Conservation (phyloP, 768 basidiomycete genomes). For the Suillus paluster region DNA sequence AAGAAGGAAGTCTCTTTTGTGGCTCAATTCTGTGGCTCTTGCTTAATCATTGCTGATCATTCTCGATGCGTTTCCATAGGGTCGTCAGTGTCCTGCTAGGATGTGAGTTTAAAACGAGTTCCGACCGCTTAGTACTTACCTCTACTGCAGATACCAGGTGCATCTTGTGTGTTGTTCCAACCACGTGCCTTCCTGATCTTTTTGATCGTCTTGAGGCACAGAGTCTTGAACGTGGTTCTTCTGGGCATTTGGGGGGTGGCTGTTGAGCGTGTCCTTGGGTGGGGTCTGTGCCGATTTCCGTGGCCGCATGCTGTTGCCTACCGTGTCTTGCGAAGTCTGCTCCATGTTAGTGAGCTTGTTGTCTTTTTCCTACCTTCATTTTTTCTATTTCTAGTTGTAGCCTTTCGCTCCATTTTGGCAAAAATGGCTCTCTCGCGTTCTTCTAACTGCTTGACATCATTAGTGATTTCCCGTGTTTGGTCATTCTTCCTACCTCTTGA, state of each 20-base stretch:
- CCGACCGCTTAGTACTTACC: background rate
- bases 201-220: background rate
- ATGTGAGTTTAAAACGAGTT: background rate
- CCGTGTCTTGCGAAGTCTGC: background rate
- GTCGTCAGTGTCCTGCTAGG: background rate
- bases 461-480: no score
- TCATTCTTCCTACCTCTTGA: no score
- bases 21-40: slow-evolving; percentile 4
- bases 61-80: background rate
- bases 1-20: slow-evolving; percentile 13
- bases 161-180: background rate
- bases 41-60: background rate
- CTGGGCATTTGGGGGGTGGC: background rate
- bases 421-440: no score
- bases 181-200: background rate
- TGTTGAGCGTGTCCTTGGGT: no score
- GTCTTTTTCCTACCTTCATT: slow-evolving; percentile 14
- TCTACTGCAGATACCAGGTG: background rate
- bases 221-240: background rate
- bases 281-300: no score
- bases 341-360: slow-evolving; percentile 16
- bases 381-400: slow-evolving; percentile 5
- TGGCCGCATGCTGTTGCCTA: no score
- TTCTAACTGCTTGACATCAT: no score
- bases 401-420: slow-evolving; percentile 1